Percentiles rank a stretch among this genome's conserved stretches.
Evolutionary conservation across 2,329 filamentous ascomycete species (phyloP).

Genomic region (Neonectria sp.): DNA sequence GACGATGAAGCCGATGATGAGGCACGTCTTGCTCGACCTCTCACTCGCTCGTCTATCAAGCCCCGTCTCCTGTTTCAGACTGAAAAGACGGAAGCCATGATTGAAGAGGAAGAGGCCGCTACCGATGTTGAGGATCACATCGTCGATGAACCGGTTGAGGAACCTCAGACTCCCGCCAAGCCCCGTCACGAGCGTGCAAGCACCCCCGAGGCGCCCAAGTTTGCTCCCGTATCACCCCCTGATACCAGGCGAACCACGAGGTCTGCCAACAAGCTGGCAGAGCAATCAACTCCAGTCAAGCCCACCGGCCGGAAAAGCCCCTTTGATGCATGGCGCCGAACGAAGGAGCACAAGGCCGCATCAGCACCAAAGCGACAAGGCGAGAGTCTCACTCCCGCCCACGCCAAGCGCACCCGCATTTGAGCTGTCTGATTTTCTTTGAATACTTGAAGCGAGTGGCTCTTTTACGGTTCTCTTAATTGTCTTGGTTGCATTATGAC

Average conservation of each 20-base stretch:
- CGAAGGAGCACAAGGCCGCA: constrained; percentile 69
- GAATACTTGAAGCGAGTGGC: constrained; percentile 9
- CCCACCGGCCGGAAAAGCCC: constrained; percentile 63
- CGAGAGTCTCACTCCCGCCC: constrained; percentile 49
- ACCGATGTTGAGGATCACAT: constrained; percentile 70
- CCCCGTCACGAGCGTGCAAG: constrained; percentile 44
- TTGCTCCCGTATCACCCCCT: constrained; percentile 73
- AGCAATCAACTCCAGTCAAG: constrained; percentile 60
- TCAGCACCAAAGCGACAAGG: constrained; percentile 61
- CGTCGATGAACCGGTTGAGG: constrained; percentile 44
- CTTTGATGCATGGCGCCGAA: constrained; percentile 79
- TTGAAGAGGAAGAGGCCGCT: constrained; percentile 72
- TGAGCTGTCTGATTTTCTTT: constrained; percentile 37
- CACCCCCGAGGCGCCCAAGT: constrained; percentile 71
- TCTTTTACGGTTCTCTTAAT: constrained; percentile 29
- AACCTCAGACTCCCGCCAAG: constrained; percentile 57
- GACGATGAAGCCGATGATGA: constrained; percentile 55
- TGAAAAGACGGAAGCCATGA: constrained; percentile 60
- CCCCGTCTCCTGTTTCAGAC: constrained; percentile 80
- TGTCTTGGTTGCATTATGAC: constrained; percentile 21
- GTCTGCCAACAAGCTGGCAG: constrained; percentile 64
- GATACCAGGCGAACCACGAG: constrained; percentile 74
- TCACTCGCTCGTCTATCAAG: constrained; percentile 79
- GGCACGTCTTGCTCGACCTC: constrained; percentile 56
- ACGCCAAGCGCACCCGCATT: constrained; percentile 55